These are phyloP conservation scores for Chaetomium olivaceum DNA, from an alignment of 2,329 filamentous ascomycete species.

Conservation along the genomic window DNA sequence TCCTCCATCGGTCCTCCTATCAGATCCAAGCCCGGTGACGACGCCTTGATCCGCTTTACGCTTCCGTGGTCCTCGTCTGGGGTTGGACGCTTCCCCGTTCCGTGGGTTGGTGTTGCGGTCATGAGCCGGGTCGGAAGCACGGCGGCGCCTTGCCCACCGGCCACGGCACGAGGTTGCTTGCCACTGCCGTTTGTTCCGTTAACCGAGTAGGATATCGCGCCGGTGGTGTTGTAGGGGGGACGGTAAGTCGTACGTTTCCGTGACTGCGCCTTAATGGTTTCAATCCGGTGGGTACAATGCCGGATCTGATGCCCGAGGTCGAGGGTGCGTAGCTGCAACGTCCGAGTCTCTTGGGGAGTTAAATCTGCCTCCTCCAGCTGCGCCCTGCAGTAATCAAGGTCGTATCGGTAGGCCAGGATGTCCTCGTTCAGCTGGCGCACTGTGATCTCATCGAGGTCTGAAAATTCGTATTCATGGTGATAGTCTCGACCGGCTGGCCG, in stretches of 20 bases:
- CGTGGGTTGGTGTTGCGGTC: not conserved
- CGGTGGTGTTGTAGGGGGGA: not conserved
- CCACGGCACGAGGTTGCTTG: not conserved
- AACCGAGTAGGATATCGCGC: not conserved
- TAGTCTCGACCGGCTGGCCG: conserved; percentile 4
- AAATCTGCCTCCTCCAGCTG: conserved; percentile 40
- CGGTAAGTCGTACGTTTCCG: conserved; percentile 30
- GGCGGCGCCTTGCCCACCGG: not conserved
- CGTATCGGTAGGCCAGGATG: conserved; percentile 45
- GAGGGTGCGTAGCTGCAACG: conserved; percentile 45
- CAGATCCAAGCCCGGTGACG: conserved; percentile 20
- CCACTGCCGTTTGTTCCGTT: conserved; percentile 7
- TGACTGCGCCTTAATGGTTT: conserved; percentile 40
- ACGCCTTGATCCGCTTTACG: conserved; percentile 22
- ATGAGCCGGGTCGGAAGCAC: not conserved
- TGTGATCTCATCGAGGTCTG: conserved; percentile 36
- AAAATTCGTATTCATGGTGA: conserved; percentile 22
- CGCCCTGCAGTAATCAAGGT: conserved; percentile 45
- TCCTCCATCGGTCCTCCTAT: conserved; percentile 2
- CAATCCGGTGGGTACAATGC: conserved; percentile 44
- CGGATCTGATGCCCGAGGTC: conserved; percentile 49
- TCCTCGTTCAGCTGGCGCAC: conserved; percentile 46
- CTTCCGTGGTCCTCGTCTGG: conserved; percentile 20
- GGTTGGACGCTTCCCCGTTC: conserved; percentile 10
- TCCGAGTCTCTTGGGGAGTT: conserved; percentile 45